These are phyloP conservation scores for Leishmania braziliensis DNA, from an alignment of 208 protist species.

Conservation along the genomic window DNA sequence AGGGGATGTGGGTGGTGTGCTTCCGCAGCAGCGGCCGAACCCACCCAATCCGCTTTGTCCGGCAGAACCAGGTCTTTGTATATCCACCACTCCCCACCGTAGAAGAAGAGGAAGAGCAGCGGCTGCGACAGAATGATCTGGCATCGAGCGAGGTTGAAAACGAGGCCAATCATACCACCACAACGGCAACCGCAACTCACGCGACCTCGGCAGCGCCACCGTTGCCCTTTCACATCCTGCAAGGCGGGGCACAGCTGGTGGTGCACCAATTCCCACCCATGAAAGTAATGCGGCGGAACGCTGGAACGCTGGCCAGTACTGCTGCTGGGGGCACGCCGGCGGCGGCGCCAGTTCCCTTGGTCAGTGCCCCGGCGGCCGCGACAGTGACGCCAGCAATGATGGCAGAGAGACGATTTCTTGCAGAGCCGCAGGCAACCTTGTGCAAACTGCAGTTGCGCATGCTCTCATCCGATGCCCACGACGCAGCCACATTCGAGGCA, in stretches of 20 bases:
- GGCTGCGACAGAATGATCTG: background rate
- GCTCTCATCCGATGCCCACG: background rate
- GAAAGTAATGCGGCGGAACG: constrained; percentile 58
- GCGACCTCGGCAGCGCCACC: constrained; percentile 15
- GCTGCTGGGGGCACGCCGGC: background rate
- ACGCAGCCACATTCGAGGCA: background rate
- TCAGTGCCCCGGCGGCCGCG: background rate
- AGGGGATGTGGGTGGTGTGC: constrained; percentile 62
- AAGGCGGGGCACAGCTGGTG: constrained; percentile 59
- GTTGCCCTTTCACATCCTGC: constrained; percentile 65
- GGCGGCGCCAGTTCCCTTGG: background rate
- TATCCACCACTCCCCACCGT: constrained; percentile 31
- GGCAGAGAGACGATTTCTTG: constrained; percentile 39
- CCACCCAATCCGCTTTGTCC: constrained; percentile 51
- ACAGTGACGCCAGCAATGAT: constrained; percentile 7
- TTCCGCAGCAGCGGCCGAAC: constrained; percentile 60
- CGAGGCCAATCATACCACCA: background rate
- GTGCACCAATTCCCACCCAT: constrained; percentile 72
- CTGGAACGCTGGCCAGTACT: background rate
- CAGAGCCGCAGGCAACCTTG: constrained; percentile 56
- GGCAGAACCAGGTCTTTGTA: constrained; percentile 43
- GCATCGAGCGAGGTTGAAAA: background rate
- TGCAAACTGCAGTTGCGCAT: constrained; percentile 21
- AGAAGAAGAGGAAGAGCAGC: constrained; percentile 23
- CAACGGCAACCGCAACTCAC: background rate